These are phyloP conservation scores for thale cress (Arabidopsis thaliana) DNA, from an alignment of 345 rosid species.

Conservation along the genomic window TAIR10.1 NC_003075.7:14791501-14792000, in stretches of 20 bases:
- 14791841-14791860: slow-evolving; percentile 26
- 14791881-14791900: slow-evolving; percentile 31
- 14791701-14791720: neutral
- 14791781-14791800: slow-evolving; percentile 20
- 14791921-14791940: neutral
- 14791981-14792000: neutral
- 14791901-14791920: slow-evolving; percentile 14
- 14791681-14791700: no score
- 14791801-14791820: neutral
- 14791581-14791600: no score
- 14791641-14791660: no score
- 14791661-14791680: no score
- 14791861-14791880: slow-evolving; percentile 36
- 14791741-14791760: neutral
- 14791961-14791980: neutral
- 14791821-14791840: slow-evolving; percentile 11
- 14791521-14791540: no score
- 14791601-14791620: no score
- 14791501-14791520: no score
- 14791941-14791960: neutral
- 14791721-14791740: neutral
- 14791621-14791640: no score
- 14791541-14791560: no score
- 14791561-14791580: no score
- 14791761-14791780: neutral